Conservation (phyloP, 192 early-diverging fungal genomes). For the Cetraspora pellucida region DNA sequence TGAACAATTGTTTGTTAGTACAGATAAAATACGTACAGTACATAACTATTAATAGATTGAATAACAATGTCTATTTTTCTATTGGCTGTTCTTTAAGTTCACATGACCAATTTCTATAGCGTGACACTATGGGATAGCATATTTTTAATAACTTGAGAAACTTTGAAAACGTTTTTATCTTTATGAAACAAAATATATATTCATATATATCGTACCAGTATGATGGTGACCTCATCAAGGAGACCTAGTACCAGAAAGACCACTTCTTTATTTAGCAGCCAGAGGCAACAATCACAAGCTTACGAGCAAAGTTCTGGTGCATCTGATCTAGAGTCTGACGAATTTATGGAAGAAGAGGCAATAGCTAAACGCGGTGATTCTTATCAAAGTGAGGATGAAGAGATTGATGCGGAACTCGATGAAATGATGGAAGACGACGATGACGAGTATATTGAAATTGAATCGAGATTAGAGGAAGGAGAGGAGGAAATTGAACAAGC, state of each 20-base stretch:
- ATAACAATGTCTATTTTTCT: too few relatives aligned
- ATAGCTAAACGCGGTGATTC: not conserved
- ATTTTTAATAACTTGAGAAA: too few relatives aligned
- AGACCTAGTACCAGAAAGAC: slow-evolving; percentile 3
- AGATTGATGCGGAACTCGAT: slow-evolving; percentile 32
- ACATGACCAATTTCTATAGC: too few relatives aligned
- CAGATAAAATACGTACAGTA: too few relatives aligned
- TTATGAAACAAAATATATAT: not conserved
- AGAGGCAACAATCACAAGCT: not conserved
- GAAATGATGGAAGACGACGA: slow-evolving; percentile 45
- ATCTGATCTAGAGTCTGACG: slow-evolving; percentile 20
- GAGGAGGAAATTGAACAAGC: slow-evolving; percentile 33
- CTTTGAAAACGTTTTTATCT: too few relatives aligned
- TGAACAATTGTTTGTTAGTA: too few relatives aligned
- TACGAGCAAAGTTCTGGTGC: not conserved
- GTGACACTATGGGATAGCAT: too few relatives aligned
- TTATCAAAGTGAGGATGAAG: slow-evolving; percentile 37
- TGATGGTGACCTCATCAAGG: slow-evolving; percentile 9
- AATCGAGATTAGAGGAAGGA: slow-evolving; percentile 36
- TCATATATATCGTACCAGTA: not conserved
- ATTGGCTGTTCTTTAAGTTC: too few relatives aligned
- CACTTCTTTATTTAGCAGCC: not conserved
- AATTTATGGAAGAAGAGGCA: not conserved
- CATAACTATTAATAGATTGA: too few relatives aligned
- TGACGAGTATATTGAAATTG: slow-evolving; percentile 32